Evolutionary conservation across 1,284 basidiomycete species (phyloP).

Genomic region (Cryptococcus deneoformans): DNA sequence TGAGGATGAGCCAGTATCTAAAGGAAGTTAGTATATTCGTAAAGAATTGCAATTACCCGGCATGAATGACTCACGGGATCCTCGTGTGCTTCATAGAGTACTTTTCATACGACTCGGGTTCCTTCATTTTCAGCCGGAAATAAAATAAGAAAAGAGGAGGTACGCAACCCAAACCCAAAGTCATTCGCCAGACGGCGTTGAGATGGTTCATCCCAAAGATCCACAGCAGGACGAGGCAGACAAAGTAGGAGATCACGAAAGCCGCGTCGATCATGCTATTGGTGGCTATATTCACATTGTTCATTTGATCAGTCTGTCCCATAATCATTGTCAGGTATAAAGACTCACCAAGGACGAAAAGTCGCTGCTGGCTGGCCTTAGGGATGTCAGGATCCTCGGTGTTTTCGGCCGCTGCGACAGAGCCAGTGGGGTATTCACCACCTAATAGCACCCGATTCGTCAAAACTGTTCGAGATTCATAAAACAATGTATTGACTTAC

Average conservation of each 20-base stretch:
- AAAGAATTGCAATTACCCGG: background rate
- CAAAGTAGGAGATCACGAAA: conserved; percentile 74
- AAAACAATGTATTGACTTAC: too few species aligned
- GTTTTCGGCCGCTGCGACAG: conserved; percentile 87
- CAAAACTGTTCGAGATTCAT: too few species aligned
- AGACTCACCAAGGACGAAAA: conserved; percentile 72
- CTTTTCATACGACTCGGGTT: conserved; percentile 50
- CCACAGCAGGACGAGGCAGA: conserved; percentile 79
- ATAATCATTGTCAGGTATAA: conserved; percentile 1
- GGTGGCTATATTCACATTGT: conserved; percentile 33
- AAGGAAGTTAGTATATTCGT: conserved; percentile 4
- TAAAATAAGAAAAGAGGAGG: conserved; percentile 74
- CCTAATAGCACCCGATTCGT: conserved; percentile 32
- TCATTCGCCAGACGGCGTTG: conserved; percentile 80
- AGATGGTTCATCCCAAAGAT: conserved; percentile 81
- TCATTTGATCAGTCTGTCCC: background rate
- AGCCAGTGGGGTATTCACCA: conserved; percentile 87
- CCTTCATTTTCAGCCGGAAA: conserved; percentile 79
- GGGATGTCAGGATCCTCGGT: conserved; percentile 67
- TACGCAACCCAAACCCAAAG: conserved; percentile 80
- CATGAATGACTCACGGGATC: conserved; percentile 34
- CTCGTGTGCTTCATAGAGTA: conserved; percentile 63
- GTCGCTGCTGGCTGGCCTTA: conserved; percentile 76
- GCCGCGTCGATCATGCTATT: conserved; percentile 75
- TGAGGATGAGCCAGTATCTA: conserved; percentile 73